Percentiles rank a stretch among this genome's conserved stretches.
Evolutionary conservation across 306 rosid genomes (phyloP).

Genomic region (Castanea crenata): DNA sequence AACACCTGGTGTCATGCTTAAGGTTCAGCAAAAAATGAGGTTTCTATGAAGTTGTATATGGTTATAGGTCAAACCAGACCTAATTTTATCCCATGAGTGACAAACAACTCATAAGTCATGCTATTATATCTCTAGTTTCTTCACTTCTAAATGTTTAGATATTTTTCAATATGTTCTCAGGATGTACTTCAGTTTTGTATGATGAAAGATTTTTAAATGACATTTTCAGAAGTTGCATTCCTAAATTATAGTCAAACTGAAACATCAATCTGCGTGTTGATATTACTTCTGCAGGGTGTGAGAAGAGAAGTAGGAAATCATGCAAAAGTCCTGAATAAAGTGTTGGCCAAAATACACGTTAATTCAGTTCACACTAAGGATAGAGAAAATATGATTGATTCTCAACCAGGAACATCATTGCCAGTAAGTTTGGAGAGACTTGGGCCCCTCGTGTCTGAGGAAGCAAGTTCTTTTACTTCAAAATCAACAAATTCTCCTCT

Average conservation of each 20-base stretch:
- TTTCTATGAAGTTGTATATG: background rate
- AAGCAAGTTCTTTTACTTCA: constrained; percentile 31
- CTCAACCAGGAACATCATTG: constrained; percentile 40
- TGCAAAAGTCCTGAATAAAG: constrained; percentile 65
- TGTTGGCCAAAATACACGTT: constrained; percentile 23
- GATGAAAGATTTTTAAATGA: background rate
- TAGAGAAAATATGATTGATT: constrained; percentile 35
- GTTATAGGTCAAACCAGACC: background rate
- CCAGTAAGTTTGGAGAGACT: constrained; percentile 27
- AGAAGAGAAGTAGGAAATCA: constrained; percentile 93
- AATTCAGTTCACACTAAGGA: constrained; percentile 35
- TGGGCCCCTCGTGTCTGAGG: constrained; percentile 41
- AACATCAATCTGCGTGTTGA: background rate
- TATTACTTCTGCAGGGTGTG: constrained; percentile 67
- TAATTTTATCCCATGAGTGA: background rate
- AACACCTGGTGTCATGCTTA: background rate
- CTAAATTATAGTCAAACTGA: background rate
- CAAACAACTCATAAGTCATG: background rate
- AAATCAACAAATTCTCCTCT: constrained; percentile 27
- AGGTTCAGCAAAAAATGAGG: background rate
- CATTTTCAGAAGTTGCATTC: background rate
- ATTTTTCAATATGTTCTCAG: background rate
- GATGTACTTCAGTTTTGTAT: background rate
- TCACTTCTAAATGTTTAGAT: background rate
- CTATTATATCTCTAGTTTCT: background rate